Base-by-base conservation (phyloP, 176 grass and related monocot genomes). In the Oryza glumipatula region DNA sequence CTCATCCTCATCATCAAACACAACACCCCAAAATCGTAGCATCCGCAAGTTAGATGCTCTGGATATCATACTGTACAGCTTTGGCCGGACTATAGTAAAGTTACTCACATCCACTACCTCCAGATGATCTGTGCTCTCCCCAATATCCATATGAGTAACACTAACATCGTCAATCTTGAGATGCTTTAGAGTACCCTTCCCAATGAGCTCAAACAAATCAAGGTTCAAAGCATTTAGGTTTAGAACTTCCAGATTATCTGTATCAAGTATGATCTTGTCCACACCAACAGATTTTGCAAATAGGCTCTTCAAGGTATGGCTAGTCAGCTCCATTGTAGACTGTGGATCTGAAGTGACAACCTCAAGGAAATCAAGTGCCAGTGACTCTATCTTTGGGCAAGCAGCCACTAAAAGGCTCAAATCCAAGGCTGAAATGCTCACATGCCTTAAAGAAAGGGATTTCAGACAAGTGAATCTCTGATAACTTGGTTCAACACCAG, bases 1-100 rank as follows among this genome's bases (percentile, higher is more conserved):
- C 77, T 99, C 91, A 90, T 99, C 91, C 78, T 96, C 96, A 38
- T 99, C 91, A 43, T 96, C 96, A 92, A 99, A 96, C 24, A 96
- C 92, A 70, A 94, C 93, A 85, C 91, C 96, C 96, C 96, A 99
- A 83, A 96, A 86, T 15, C 91, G 88, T 74, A 96, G 67, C 80
- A 68, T 86, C 85, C 82, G 89, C 74, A 96, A 76, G 75, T 84
- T 99, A 61, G 91, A 89, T 66, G 96, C 91, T 74, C 89, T 91
- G 24, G 90, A 94, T 83, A 99, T 94, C 85, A 93, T 96, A 73
- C 67, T 91, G 72, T 92, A 99, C 70, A 99, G 95, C 86, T 96
- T 96, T 3, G 91, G 96, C 96, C 93, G 94, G 13, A 94, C 80
- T 84, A 99, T 95, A 36, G 90, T 92, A 68, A 99, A 99, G 74